Base-by-base conservation (phyloP, 495 filamentous ascomycete genomes). In the Annulohypoxylon stygium region DNA sequence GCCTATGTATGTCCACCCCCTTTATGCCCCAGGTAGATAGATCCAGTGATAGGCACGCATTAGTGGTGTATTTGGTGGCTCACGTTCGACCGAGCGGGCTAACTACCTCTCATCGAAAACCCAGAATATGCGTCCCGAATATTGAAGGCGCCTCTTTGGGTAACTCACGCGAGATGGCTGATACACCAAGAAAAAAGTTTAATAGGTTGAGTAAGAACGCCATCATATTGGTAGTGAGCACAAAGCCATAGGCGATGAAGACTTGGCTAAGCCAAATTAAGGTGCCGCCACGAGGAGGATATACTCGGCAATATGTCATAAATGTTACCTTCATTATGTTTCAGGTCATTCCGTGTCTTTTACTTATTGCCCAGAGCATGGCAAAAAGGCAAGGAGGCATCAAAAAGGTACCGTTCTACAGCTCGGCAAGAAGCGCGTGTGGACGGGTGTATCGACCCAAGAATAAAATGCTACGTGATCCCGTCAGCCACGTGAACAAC, bases 401-500 rank as follows among this genome's bases (percentile, higher is more conserved):
- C 36, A 23, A 41, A 26, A 43, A 30, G 65, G 30, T 59, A 33
- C 43, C 45, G 16, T 67, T 48, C 41, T 59, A 11, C 41, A 55
- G 48, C 53, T 72, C 50, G 58, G 59, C 34, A 61, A 36, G 33
- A 37, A 64, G 59, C 59, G 45, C 60, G 54, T 65, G 36, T 34
- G 60, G 63, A 54, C 45, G 43, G 51, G 64, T 30, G 59, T 62
- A 51, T 67, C 58, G 62, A 75, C 67, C 72, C 72, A 67, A 75
- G 50, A 57, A 67, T 62, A 47, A 16, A 26, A 33, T 55, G 20
- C 26, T 23, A 64, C 34, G 37, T 62, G 58, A 67, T 70, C 63
- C 63, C 37, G 72, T 55, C 72, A 75, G 72, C 72, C 72, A 75
- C 72, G 72, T 71, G 72, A 70, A 45, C 65, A 64, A 65, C 63